Evolutionary conservation across 2,329 filamentous ascomycete species (phyloP).

Genomic region (Oidium heveae): DNA sequence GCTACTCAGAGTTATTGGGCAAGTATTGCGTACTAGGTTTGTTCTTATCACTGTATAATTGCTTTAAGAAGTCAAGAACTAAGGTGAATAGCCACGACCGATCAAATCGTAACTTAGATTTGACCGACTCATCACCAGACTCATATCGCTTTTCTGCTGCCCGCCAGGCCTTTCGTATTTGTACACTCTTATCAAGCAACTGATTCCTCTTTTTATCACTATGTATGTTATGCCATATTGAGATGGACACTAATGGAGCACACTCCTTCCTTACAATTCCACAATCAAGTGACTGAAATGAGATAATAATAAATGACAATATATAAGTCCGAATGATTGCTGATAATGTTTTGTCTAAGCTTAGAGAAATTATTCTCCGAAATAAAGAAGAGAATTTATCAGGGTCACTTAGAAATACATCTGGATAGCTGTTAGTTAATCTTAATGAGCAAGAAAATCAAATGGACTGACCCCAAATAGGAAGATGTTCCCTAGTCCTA

Average conservation of each 20-base stretch:
- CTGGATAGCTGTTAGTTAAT: constrained; percentile 17
- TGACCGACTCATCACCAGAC: constrained; percentile 51
- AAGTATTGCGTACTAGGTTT: constrained; percentile 18
- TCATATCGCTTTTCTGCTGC: constrained; percentile 71
- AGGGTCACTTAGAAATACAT: constrained; percentile 49
- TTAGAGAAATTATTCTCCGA: constrained; percentile 71
- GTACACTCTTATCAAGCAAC: constrained; percentile 45
- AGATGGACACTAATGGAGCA: constrained; percentile 79
- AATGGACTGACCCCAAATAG: constrained; percentile 48
- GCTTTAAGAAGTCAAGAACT: constrained; percentile 54
- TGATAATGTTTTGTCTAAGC: constrained; percentile 42
- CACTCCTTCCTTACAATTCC: constrained; percentile 83
- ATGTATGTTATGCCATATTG: constrained; percentile 83
- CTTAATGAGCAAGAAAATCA: background rate
- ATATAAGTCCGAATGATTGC: constrained; percentile 50
- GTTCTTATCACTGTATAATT: constrained; percentile 34
- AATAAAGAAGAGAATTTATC: constrained; percentile 75
- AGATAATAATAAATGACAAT: constrained; percentile 70
- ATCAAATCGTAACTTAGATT: constrained; percentile 69
- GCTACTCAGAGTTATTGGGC: background rate
- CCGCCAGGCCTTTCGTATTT: constrained; percentile 74
- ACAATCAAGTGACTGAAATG: constrained; percentile 84
- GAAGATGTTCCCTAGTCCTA: constrained; percentile 65
- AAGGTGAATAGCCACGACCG: constrained; percentile 81
- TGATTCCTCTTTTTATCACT: constrained; percentile 49